Conservation (phyloP, 208 protist species). For the Wallacemonas sp. region DNA sequence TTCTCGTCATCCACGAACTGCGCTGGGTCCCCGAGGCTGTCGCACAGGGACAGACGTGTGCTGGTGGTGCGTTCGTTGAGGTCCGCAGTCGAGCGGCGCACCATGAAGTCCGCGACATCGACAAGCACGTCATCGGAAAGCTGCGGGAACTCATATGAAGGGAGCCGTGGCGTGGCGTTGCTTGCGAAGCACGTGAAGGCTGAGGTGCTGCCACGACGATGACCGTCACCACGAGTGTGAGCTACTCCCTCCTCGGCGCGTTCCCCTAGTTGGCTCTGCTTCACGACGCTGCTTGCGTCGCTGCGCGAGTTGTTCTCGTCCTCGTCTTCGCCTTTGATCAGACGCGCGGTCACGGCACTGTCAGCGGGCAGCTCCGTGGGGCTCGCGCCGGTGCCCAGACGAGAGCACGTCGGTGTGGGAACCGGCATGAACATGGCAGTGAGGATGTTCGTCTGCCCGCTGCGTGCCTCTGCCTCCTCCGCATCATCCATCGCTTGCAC, state of each 20-base stretch:
- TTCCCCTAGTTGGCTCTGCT: no score
- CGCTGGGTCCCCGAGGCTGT: constrained; percentile 21
- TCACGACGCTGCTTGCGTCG: background rate
- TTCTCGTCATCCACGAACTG: background rate
- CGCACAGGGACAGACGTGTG: constrained; percentile 14
- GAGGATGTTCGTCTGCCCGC: constrained; percentile 26
- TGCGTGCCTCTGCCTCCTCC: constrained; percentile 36
- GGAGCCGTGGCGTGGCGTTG: constrained; percentile 38
- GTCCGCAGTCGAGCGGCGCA: constrained; percentile 24
- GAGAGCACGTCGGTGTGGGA: background rate
- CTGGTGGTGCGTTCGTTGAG: constrained; percentile 27
- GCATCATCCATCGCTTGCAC: constrained; percentile 18
- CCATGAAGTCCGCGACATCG: constrained; percentile 41
- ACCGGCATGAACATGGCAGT: constrained; percentile 8
- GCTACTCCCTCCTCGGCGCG: no score
- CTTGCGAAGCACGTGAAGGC: constrained; percentile 40
- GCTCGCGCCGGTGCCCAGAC: no score
- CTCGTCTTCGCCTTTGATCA: background rate
- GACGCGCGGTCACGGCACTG: background rate
- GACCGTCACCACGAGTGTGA: no score
- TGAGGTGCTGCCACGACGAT: no score
- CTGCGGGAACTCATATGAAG: constrained; percentile 29
- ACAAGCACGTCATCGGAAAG: constrained; percentile 24
- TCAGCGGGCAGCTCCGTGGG: background rate
- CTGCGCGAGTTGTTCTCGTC: background rate